A percentile compares a stretch with the other conserved stretches of the same genome.
Evolutionary conservation across 805 yeast species (phyloP).

Genomic region (Cyberlindnera samutprakarnensis): DNA sequence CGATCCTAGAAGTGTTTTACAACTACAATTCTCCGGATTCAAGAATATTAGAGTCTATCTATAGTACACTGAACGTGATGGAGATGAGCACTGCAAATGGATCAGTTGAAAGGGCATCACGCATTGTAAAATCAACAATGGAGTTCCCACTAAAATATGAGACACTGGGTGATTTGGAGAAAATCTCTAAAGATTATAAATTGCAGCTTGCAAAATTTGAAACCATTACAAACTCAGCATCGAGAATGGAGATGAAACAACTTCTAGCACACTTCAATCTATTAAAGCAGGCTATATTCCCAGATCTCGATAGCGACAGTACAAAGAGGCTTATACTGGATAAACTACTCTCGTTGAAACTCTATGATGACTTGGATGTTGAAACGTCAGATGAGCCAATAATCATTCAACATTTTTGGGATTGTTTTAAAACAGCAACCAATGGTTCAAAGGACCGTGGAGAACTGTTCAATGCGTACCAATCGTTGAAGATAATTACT

Average conservation of each 20-base stretch:
- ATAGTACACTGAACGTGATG: constrained; percentile 1
- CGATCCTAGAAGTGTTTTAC: constrained; percentile 2
- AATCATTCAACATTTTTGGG: constrained; percentile 30
- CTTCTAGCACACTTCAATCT: not conserved
- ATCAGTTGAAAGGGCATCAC: not conserved
- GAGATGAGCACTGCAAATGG: not conserved
- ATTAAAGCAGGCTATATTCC: constrained; percentile 8
- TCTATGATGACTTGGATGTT: constrained; percentile 20
- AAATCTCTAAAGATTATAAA: constrained; percentile 1
- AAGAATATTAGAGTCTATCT: constrained; percentile 4
- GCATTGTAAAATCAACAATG: constrained; percentile 3
- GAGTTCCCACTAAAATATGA: constrained; percentile 9
- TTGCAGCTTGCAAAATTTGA: constrained; percentile 8
- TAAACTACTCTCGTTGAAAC: constrained; percentile 22
- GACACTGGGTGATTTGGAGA: constrained; percentile 5
- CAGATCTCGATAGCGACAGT: constrained; percentile 9
- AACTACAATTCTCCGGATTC: constrained; percentile 3
- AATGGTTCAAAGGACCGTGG: constrained; percentile 33
- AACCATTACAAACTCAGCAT: constrained; percentile 2
- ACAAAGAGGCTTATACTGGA: constrained; percentile 17
- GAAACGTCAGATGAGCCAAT: constrained; percentile 8
- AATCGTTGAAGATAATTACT: constrained; percentile 18
- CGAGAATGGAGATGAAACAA: not conserved
- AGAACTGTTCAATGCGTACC: constrained; percentile 30
- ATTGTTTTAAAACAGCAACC: constrained; percentile 34